phyloP scores from a whole-genome alignment of 371 early-diverging fungal genomes.

The Mortierella sp. region DNA sequence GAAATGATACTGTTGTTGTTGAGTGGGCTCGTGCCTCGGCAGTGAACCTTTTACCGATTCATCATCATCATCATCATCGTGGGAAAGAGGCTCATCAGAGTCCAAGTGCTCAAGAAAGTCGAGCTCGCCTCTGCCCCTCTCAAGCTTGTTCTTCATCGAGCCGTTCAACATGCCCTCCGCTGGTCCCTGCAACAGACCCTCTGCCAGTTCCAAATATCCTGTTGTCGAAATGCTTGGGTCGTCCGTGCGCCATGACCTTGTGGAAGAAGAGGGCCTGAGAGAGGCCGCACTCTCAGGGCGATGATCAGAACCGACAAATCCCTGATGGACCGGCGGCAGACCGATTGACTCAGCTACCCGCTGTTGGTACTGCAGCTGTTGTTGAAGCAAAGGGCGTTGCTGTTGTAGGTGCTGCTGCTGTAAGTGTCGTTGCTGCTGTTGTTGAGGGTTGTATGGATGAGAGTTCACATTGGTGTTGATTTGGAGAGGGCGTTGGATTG shows the following conservation, averaged over 20 bases:
- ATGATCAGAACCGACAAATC: neutral
- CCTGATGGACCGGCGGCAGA: neutral
- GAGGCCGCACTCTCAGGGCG: neutral
- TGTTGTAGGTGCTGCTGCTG: conserved; percentile 11
- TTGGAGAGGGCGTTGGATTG: neutral
- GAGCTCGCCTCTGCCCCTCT: neutral
- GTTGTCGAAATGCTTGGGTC: neutral
- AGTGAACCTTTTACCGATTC: neutral
- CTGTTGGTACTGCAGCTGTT: neutral
- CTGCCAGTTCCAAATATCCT: neutral
- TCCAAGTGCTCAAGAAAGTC: conserved; percentile 1
- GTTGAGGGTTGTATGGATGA: conserved; percentile 15
- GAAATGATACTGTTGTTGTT: conserved; percentile 1
- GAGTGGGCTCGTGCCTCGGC: conserved; percentile 4
- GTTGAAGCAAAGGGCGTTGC: neutral
- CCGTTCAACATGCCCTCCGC: neutral
- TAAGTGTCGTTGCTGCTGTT: conserved; percentile 15
- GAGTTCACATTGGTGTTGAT: neutral
- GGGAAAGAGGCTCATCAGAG: neutral
- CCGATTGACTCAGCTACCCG: neutral
- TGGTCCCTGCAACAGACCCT: neutral
- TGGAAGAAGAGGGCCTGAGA: neutral
- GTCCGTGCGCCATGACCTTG: conserved; percentile 7
- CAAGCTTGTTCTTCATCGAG: neutral
- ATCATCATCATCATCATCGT: neutral